Base-by-base conservation (phyloP, 2,329 filamentous ascomycete species). In the Hypoxylon sp. region DNA sequence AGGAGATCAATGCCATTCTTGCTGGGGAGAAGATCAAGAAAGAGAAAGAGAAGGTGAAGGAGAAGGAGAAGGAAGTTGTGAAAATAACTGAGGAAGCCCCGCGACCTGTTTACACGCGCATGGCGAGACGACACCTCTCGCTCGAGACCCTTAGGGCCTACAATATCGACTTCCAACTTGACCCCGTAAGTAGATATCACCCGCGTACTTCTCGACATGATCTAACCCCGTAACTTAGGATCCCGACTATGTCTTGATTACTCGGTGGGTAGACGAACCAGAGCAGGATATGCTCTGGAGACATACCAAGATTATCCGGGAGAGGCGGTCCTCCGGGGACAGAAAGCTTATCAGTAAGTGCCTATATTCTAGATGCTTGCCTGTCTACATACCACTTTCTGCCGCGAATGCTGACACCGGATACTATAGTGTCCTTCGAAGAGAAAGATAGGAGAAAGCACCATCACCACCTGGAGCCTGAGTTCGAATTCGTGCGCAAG, bases 281-380 rank as follows among this genome's bases (percentile, higher is more conserved):
- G 88, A 93, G 77, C 92, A 93, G 75, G 87, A 93, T 65, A 82
- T 89, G 63, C 85, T 94, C 54, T 95, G 92, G 86, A 86, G 88
- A 48, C 91, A 94, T 80, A 93, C 92, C 2, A 85, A 85, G 68
- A 82, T 85, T 48, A 78, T 93, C 69, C 89, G 90, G n/a, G 86
- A 89, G 75, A 85, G 83, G 76, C 82, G 84, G 6, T 77, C 77
- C 11, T 58, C 53, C 11, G 35, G 30, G 49, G 78, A 76, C 50
- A 75, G 79, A 42, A 84, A 82, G 73, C 77, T 84, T 46, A 79
- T 85, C 14, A 78, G 69, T 71, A 66, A 59, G 69, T 71, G 20
- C 20, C 20, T 20, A 61, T 53, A 60, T 40, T 35, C 37, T 33
- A 22, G 13, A 20, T 2, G 33, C 6, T 11, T 20, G 30, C 17